Evolutionary conservation across 208 protist genomes (phyloP).

Genomic region (Leishmania tarentolae): DNA sequence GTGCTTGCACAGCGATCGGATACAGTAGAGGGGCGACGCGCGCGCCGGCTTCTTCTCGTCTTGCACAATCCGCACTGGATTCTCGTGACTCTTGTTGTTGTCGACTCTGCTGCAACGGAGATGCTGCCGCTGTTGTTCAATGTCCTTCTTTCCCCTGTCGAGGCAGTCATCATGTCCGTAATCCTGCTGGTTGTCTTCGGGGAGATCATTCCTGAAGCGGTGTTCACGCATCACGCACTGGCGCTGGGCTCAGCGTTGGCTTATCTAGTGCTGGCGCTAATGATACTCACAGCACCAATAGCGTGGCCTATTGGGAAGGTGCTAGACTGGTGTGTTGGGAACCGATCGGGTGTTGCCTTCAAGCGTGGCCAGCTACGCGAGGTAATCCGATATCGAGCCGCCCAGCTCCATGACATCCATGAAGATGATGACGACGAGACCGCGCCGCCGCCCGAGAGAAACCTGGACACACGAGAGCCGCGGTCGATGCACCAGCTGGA

Average conservation of each 20-base stretch:
- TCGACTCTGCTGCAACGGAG: slow-evolving; percentile 59
- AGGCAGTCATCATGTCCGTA: slow-evolving; percentile 60
- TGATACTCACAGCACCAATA: slow-evolving; percentile 62
- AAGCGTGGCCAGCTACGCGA: slow-evolving; percentile 61
- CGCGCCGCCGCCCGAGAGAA: slow-evolving; percentile 35
- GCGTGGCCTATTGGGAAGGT: slow-evolving; percentile 74
- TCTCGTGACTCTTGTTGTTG: slow-evolving; percentile 67
- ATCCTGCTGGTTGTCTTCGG: slow-evolving; percentile 63
- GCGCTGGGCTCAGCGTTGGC: slow-evolving; percentile 46
- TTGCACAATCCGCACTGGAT: slow-evolving; percentile 68
- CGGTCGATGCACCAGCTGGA: slow-evolving; percentile 48
- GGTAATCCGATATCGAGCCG: slow-evolving; percentile 47
- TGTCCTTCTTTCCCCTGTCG: slow-evolving; percentile 49
- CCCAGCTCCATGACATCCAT: slow-evolving; percentile 17
- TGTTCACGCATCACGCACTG: slow-evolving; percentile 70
- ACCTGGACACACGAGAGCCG: slow-evolving; percentile 36
- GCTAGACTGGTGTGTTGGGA: slow-evolving; percentile 65
- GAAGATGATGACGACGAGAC: slow-evolving; percentile 10
- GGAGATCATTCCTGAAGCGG: slow-evolving; percentile 79
- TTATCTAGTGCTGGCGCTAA: slow-evolving; percentile 51
- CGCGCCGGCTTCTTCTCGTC: slow-evolving; percentile 51
- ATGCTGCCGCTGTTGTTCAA: slow-evolving; percentile 78
- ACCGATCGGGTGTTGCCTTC: slow-evolving; percentile 54
- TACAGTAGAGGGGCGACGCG: slow-evolving; percentile 40
- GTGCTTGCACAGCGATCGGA: slow-evolving; percentile 34